Evolutionary conservation across 2,329 filamentous ascomycete genomes (phyloP).

Genomic region (Alternaria viburni): DNA sequence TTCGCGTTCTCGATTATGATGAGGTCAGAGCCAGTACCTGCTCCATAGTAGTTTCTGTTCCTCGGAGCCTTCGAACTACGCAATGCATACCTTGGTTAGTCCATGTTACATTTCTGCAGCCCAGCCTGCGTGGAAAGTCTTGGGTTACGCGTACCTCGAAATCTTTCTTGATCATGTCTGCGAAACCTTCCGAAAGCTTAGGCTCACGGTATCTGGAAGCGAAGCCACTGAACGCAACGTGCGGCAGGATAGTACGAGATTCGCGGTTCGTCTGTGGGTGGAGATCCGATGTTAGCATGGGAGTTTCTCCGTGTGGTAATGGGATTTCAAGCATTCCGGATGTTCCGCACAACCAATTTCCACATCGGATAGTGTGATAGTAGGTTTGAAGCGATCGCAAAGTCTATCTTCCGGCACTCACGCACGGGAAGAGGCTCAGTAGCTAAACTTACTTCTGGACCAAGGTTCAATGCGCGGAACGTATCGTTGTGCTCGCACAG

Average conservation of each 20-base stretch:
- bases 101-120: conserved; percentile 3
- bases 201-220: conserved; percentile 75
- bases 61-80: conserved; percentile 69
- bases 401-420: conserved; percentile 2
- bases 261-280: conserved; percentile 77
- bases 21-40: conserved; percentile 72
- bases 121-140: not conserved
- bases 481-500: conserved; percentile 86
- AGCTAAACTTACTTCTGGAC: conserved; percentile 41
- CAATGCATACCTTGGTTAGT: conserved; percentile 23
- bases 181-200: conserved; percentile 76
- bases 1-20: not conserved
- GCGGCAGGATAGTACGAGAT: conserved; percentile 73
- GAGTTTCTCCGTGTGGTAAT: conserved; percentile 6
- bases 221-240: conserved; percentile 81
- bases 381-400: conserved; percentile 4
- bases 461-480: conserved; percentile 70
- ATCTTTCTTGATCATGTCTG: conserved; percentile 75
- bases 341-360: conserved; percentile 13
- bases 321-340: not conserved
- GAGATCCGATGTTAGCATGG: conserved; percentile 22
- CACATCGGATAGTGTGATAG: conserved; percentile 15
- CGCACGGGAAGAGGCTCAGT: conserved; percentile 13
- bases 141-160: conserved; percentile 64
- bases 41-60: conserved; percentile 75